Base-by-base conservation (phyloP, 2,329 filamentous ascomycete species). In the Aspergillus intermedius region DNA sequence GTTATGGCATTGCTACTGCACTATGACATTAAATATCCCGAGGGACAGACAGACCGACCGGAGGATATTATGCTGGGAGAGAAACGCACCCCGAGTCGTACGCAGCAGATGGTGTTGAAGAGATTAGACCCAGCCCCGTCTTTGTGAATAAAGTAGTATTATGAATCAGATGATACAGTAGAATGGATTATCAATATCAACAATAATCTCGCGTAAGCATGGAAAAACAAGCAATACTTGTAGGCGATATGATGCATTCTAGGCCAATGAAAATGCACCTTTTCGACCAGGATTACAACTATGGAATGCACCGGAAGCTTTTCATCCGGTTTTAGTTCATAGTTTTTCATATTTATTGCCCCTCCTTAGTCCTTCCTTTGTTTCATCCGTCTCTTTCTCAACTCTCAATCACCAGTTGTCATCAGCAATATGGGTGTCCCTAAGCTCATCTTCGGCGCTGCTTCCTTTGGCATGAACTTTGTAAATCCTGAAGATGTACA, bases 321-420 rank as follows among this genome's bases (percentile, higher is more conserved):
- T 42, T 42, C 40, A 17, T 42, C 40, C 40, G 40, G 21, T 8
- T 42, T 42, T 42, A 42, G 17, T 25, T 21, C 3, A 13, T 5
- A 19, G 9, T 42, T 25, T 19, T n/a, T 22, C 15, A 19, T 42
- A 42, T 42, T 25, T 42, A 42, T 42, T 42, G 21, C 40, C 21
- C 40, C 40, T 42, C 19, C 19, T 61, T 3, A 49, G 47, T 13
- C 58, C 57, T 22, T 41, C 39, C 39, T 23, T 23, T 42, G 7
- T 42, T 23, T 42, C 21, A n/a, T 42, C 40, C 40, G n/a, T 42
- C 9, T 41, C n/a, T 42, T 42, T 42, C 21, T 42, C 15, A 42
- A 42, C 40, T 13, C 40, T 45, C 49, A 54, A 53, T 59, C 17
- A 25, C 40, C 19, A 42, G 17, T 10, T 37, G 21, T 42, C 40